These are phyloP conservation scores for Takakia lepidozioides DNA, from an alignment of 225 moss, liverwort and hornwort species.

Conservation along the genomic window DNA sequence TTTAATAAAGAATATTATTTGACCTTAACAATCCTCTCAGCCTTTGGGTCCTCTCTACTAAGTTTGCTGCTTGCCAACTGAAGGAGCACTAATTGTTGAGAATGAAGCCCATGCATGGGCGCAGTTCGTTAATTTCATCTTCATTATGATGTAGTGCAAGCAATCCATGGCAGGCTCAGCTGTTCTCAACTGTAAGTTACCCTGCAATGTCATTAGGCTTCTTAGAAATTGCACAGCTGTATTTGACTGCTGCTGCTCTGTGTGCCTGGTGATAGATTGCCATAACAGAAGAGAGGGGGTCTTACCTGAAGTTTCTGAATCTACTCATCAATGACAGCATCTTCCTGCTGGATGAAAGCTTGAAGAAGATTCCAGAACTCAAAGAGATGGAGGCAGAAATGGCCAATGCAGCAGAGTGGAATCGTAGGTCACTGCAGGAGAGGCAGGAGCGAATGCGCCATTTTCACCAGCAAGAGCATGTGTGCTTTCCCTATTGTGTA, in stretches of 20 bases:
- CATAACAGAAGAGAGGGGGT: slow-evolving; percentile 75
- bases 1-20: neutral
- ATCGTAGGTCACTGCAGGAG: slow-evolving; percentile 64
- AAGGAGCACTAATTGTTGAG: no score
- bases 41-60: no score
- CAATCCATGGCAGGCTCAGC: no score
- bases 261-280: slow-evolving; percentile 45
- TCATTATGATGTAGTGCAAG: no score
- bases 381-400: slow-evolving; percentile 85
- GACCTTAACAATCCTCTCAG: no score
- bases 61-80: no score
- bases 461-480: slow-evolving; percentile 89
- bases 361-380: slow-evolving; percentile 90
- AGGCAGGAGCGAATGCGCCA: slow-evolving; percentile 87
- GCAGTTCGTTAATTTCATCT: no score
- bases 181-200: no score
- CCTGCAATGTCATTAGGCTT: no score
- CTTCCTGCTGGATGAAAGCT: slow-evolving; percentile 93
- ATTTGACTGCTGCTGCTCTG: neutral
- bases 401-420: slow-evolving; percentile 52
- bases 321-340: slow-evolving; percentile 97
- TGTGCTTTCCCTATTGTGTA: slow-evolving; percentile 12
- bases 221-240: no score
- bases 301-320: slow-evolving; percentile 94
- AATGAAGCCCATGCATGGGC: no score